Evolutionary conservation across 2,329 filamentous ascomycete genomes (phyloP).

Genomic region (Parastagonospora avenae): DNA sequence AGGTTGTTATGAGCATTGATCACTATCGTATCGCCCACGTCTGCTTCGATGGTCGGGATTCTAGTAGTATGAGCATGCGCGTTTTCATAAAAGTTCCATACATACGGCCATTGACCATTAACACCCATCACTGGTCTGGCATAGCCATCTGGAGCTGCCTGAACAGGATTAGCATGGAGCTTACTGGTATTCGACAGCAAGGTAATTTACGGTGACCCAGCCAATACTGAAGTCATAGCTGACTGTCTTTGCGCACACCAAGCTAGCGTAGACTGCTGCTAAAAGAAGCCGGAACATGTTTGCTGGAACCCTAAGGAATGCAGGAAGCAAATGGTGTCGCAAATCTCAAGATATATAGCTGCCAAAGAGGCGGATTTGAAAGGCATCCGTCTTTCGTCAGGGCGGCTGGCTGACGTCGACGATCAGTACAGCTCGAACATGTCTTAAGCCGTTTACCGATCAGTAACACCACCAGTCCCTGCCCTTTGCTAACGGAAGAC

Average conservation of each 20-base stretch:
- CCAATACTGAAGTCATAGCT: conserved; percentile 58
- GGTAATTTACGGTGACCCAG: conserved; percentile 49
- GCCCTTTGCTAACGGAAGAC: too few relatives aligned
- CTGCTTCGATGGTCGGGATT: background rate
- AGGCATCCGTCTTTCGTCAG: too few relatives aligned
- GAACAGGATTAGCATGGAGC: background rate
- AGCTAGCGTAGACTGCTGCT: conserved; percentile 11
- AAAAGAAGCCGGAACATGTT: background rate
- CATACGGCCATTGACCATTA: background rate
- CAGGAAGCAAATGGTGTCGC: too few relatives aligned
- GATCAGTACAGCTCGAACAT: too few relatives aligned
- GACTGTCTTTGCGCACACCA: conserved; percentile 42
- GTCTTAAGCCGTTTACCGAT: too few relatives aligned
- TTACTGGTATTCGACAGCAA: background rate
- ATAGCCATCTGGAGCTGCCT: background rate
- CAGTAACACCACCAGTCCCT: too few relatives aligned
- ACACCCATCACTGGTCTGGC: background rate
- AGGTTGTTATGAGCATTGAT: background rate
- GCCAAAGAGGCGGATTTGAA: too few relatives aligned
- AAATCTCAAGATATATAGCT: too few relatives aligned
- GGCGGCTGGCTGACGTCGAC: too few relatives aligned
- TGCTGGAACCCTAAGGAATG: too few relatives aligned
- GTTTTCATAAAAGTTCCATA: background rate
- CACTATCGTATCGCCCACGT: background rate
- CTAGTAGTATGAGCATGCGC: background rate